phyloP scores from a whole-genome alignment of 257 asterid genomes.

The Gentiana dahurica region DNA sequence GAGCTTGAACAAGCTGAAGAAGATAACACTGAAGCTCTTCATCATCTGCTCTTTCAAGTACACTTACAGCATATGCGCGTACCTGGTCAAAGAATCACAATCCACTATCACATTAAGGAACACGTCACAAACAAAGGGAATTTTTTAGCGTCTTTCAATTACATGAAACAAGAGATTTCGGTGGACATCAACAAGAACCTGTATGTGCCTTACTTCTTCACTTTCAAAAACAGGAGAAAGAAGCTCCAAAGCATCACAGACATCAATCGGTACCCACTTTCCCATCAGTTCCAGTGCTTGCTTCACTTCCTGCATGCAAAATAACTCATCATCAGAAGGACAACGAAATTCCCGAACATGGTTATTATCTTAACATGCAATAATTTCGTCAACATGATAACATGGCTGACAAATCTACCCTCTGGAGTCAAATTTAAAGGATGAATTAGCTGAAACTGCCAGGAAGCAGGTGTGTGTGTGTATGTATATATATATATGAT shows the following conservation, averaged over 20 bases:
- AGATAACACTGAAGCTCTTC: slow-evolving; percentile 99
- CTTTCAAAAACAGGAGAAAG: slow-evolving; percentile 95
- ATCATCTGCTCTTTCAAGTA: slow-evolving; percentile 95
- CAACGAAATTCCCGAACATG: background rate
- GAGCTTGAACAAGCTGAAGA: slow-evolving; percentile 98
- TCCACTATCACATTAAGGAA: background rate
- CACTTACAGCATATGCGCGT: slow-evolving; percentile 96
- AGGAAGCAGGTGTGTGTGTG: no score
- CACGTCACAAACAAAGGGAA: background rate
- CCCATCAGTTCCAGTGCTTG: slow-evolving; percentile 94
- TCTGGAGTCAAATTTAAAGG: no score
- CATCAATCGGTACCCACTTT: slow-evolving; percentile 95
- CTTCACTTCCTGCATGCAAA: slow-evolving; percentile 72
- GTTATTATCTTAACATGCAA: no score
- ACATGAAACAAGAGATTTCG: no score
- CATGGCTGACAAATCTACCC: no score
- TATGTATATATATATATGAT: no score
- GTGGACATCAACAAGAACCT: background rate
- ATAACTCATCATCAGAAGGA: background rate
- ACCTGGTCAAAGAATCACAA: slow-evolving; percentile 36
- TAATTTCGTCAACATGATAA: no score
- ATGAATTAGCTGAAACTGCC: no score
- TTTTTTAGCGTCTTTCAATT: background rate
- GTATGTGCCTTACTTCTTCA: slow-evolving; percentile 65
- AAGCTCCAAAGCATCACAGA: slow-evolving; percentile 94